Percentiles rank a stretch among this genome's conserved stretches.
Conservation (phyloP, 2,329 filamentous ascomycete species). For the Ceratocystis harringtonii region DNA sequence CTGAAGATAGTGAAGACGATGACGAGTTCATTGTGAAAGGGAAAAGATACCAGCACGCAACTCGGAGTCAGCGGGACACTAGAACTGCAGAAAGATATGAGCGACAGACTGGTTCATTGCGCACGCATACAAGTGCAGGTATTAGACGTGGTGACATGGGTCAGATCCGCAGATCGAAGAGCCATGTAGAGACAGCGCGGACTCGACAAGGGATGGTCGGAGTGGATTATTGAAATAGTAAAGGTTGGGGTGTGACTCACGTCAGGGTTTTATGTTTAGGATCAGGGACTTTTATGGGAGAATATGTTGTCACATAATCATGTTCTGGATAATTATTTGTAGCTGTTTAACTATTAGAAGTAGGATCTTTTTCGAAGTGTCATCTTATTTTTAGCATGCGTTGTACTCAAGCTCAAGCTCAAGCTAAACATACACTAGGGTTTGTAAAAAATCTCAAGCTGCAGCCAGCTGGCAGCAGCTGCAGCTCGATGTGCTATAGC, state of each 20-base stretch:
- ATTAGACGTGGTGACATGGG: neutral
- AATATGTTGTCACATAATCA: too few relatives aligned
- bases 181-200: constrained; percentile 35
- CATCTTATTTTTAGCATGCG: too few relatives aligned
- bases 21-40: neutral
- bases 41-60: neutral
- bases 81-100: constrained; percentile 3
- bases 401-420: too few relatives aligned
- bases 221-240: constrained; percentile 9
- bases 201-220: constrained; percentile 24
- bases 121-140: neutral
- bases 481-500: neutral
- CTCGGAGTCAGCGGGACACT: neutral
- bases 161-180: constrained; percentile 30
- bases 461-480: neutral
- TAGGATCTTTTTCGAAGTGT: too few relatives aligned
- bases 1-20: neutral
- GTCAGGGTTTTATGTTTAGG: neutral
- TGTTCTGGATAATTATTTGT: too few relatives aligned
- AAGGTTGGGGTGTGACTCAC: neutral
- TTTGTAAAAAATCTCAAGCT: too few relatives aligned
- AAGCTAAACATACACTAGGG: too few relatives aligned
- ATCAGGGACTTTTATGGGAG: too few relatives aligned
- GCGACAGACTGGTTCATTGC: neutral
- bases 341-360: too few relatives aligned